Evolutionary conservation across 306 rosid species (phyloP), one percentile per base, ranked within the genome.

Genomic region (Rosa multiflora): DNA sequence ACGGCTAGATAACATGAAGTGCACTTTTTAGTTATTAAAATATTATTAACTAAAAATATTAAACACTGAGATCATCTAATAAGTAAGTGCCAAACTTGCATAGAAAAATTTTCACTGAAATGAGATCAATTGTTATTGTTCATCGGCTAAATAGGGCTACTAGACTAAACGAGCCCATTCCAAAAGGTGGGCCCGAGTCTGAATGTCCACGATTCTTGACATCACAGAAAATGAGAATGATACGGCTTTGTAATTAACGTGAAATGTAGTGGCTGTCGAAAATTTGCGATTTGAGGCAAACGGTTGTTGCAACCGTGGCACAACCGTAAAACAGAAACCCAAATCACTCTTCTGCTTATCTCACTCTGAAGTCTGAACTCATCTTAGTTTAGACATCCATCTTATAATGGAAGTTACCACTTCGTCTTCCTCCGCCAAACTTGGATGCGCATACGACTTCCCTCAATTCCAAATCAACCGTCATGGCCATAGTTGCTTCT

Each of bases 341-440:
- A 59, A 59, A 0, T 32, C 37, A 26, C 67, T 61, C 63, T 20
- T 23, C 37, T 11, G 67, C 23, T 53, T 62, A 62, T 61, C 40
- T 62, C 67, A 62, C 42, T 29, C 42, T 62, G 40, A 26, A 62
- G 20, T 29, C 42, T 62, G 67, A 26, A 1, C 37, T 56, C 63
- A 21, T 10, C 35, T 58, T 10, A 21, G 70, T 35, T 3, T 0
- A 20, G 26, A 64, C 42, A n/a, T 8, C 32, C 52, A 40, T 66
- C 67, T 35, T 26, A 26, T 7, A 88, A 92, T 85, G 93, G 93
- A 85, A 83, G 72, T 92, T 71, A 86, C 86, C 23, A 75, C 87
- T 44, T 20, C 76, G 32, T 71, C 61, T 32, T 73, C 85, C 20
- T 78, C 71, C 58, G 53, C 82, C 80, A 61, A 82, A 72, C 63